Percentiles rank a stretch among this genome's conserved stretches.
These are phyloP conservation scores for Ilyonectria mors-panacis DNA, from an alignment of 2,329 filamentous ascomycete species.

Conservation along the genomic window DNA sequence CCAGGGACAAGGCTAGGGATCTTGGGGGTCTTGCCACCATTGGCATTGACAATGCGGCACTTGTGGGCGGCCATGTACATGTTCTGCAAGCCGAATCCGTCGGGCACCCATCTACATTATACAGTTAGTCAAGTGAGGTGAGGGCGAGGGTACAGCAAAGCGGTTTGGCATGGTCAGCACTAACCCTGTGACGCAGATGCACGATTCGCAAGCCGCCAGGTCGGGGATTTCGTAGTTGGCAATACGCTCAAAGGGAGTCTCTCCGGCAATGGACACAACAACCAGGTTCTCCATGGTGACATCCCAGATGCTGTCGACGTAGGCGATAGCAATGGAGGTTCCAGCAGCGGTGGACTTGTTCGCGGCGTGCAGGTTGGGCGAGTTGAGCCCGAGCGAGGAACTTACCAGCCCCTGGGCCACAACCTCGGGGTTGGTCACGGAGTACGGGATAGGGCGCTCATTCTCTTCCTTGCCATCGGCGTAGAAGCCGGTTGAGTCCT, in stretches of 20 bases:
- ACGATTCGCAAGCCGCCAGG: constrained; percentile 19
- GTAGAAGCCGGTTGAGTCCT: constrained; percentile 20
- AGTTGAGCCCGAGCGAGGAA: constrained; percentile 13
- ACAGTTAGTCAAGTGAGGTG: not conserved
- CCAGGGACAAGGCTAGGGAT: constrained; percentile 16
- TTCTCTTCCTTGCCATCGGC: constrained; percentile 25
- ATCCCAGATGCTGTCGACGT: constrained; percentile 20
- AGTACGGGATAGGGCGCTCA: constrained; percentile 22
- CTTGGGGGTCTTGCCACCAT: constrained; percentile 20
- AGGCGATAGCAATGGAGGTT: constrained; percentile 21
- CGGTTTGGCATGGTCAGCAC: not conserved
- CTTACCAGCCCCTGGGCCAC: constrained; percentile 21
- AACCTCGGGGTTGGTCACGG: constrained; percentile 22
- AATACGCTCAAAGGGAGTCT: constrained; percentile 24
- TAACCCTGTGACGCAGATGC: constrained; percentile 25
- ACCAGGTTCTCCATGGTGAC: constrained; percentile 27
- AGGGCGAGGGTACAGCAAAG: not conserved
- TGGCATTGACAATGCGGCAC: constrained; percentile 23
- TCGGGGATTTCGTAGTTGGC: constrained; percentile 21
- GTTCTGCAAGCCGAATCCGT: constrained; percentile 22
- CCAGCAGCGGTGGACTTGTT: constrained; percentile 25
- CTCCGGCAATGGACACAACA: constrained; percentile 17
- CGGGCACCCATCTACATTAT: constrained; percentile 15
- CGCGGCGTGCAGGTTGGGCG: constrained; percentile 20
- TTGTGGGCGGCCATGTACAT: constrained; percentile 29